Evolutionary conservation across 805 yeast genomes (phyloP).

Genomic region (Metschnikowia gruessii): DNA sequence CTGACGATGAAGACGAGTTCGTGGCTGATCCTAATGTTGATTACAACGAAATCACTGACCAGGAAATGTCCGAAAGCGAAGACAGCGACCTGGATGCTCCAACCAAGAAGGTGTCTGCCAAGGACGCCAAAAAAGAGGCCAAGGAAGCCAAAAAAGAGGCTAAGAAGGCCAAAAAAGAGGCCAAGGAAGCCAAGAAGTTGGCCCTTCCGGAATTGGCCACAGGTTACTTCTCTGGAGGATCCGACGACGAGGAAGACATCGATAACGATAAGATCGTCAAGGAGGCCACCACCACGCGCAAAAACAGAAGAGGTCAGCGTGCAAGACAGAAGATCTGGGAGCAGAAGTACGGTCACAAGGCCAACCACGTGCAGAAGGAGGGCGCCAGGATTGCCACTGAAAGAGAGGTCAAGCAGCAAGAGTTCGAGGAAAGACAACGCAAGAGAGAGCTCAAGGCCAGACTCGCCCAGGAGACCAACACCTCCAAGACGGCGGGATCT

Average conservation of each 20-base stretch:
- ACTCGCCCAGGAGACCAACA: slow-evolving; percentile 20
- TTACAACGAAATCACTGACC: slow-evolving; percentile 65
- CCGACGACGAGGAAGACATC: slow-evolving; percentile 55
- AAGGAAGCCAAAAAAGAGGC: neutral
- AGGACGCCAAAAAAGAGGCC: too few species aligned
- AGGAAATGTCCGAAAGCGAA: slow-evolving; percentile 46
- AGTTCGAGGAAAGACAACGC: slow-evolving; percentile 68
- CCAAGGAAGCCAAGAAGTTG: slow-evolving; percentile 22
- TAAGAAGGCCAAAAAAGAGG: too few species aligned
- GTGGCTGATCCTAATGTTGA: slow-evolving; percentile 38
- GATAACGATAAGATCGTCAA: slow-evolving; percentile 50
- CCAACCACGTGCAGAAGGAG: slow-evolving; percentile 78
- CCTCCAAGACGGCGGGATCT: slow-evolving; percentile 25
- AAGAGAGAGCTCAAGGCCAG: slow-evolving; percentile 58
- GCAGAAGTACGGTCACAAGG: slow-evolving; percentile 74
- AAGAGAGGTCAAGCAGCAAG: slow-evolving; percentile 56
- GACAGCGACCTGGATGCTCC: slow-evolving; percentile 35
- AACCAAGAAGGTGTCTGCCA: slow-evolving; percentile 12
- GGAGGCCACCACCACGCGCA: slow-evolving; percentile 54
- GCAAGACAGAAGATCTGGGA: slow-evolving; percentile 98
- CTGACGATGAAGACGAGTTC: slow-evolving; percentile 39
- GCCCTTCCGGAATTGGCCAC: slow-evolving; percentile 65
- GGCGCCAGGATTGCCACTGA: slow-evolving; percentile 52
- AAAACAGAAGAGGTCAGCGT: slow-evolving; percentile 94
- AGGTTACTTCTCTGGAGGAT: slow-evolving; percentile 86